phyloP scores from a whole-genome alignment of 2,329 filamentous ascomycete species.

The Beauveria rudraprayagi region DNA sequence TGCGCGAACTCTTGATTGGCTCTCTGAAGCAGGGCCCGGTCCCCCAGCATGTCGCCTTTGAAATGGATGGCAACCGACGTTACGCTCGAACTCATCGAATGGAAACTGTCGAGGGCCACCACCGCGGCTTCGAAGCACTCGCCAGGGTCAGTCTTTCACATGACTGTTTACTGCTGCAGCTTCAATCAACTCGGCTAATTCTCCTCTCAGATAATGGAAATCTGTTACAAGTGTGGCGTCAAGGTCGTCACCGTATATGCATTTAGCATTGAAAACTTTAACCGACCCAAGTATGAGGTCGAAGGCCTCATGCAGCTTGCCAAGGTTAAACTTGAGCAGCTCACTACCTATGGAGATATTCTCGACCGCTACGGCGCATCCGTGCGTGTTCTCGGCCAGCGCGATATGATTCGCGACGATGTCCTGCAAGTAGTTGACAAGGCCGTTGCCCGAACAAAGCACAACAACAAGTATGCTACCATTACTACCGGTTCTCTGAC shows the following conservation, averaged over 20 bases:
- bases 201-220: slow-evolving; percentile 67
- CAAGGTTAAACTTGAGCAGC: slow-evolving; percentile 85
- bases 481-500: neutral
- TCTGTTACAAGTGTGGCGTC: slow-evolving; percentile 96
- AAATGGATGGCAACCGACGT: slow-evolving; percentile 96
- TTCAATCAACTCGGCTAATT: slow-evolving; percentile 14
- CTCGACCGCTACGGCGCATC: slow-evolving; percentile 87
- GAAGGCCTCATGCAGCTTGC: slow-evolving; percentile 97
- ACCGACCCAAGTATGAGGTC: slow-evolving; percentile 91
- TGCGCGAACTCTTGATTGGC: slow-evolving; percentile 80
- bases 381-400: slow-evolving; percentile 77
- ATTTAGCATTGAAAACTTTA: slow-evolving; percentile 99
- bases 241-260: slow-evolving; percentile 97
- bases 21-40: slow-evolving; percentile 85
- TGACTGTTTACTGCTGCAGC: neutral
- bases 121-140: slow-evolving; percentile 89
- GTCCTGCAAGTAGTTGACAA: slow-evolving; percentile 82
- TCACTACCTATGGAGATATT: slow-evolving; percentile 87
- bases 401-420: slow-evolving; percentile 75
- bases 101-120: slow-evolving; percentile 93
- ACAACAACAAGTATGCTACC: slow-evolving; percentile 64
- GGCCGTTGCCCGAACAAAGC: slow-evolving; percentile 76
- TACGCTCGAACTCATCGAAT: slow-evolving; percentile 87
- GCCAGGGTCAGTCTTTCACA: slow-evolving; percentile 57
- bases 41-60: slow-evolving; percentile 94